These are phyloP conservation scores for Colletotrichum phormii DNA, from an alignment of 2,329 filamentous ascomycete genomes.

Conservation along the genomic window DNA sequence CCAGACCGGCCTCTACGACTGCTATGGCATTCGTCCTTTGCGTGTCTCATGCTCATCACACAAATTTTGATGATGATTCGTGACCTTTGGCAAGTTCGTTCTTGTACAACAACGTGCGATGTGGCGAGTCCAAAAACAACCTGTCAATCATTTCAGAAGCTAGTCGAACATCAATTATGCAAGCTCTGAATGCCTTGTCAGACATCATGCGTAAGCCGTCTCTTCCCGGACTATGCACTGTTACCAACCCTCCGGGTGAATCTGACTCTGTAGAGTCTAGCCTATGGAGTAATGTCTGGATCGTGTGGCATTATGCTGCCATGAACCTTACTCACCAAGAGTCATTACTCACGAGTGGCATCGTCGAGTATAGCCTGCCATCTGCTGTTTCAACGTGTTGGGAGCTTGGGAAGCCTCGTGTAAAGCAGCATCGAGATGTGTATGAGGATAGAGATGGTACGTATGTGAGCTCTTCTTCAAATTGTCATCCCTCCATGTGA, in stretches of 20 bases:
- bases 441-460: constrained; percentile 12
- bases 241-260: background rate
- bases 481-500: background rate
- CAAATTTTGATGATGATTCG: constrained; percentile 9
- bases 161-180: background rate
- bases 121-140: constrained; percentile 3
- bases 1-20: background rate
- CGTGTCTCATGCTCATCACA: background rate
- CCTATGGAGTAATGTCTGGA: background rate
- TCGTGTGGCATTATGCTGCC: constrained; percentile 3
- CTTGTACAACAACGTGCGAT: background rate
- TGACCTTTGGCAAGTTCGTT: background rate
- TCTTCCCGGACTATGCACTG: accelerated
- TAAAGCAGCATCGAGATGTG: constrained; percentile 5
- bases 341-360: background rate
- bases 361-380: background rate
- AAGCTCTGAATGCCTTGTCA: background rate
- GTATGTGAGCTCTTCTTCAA: background rate
- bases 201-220: background rate
- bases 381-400: constrained; percentile 5
- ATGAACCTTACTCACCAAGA: constrained; percentile 7
- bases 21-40: background rate
- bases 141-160: constrained; percentile 11
- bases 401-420: constrained; percentile 7
- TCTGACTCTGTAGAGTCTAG: background rate